Base-by-base conservation (phyloP, 2,329 filamentous ascomycete species). In the Aspergillus bombycis region DNA sequence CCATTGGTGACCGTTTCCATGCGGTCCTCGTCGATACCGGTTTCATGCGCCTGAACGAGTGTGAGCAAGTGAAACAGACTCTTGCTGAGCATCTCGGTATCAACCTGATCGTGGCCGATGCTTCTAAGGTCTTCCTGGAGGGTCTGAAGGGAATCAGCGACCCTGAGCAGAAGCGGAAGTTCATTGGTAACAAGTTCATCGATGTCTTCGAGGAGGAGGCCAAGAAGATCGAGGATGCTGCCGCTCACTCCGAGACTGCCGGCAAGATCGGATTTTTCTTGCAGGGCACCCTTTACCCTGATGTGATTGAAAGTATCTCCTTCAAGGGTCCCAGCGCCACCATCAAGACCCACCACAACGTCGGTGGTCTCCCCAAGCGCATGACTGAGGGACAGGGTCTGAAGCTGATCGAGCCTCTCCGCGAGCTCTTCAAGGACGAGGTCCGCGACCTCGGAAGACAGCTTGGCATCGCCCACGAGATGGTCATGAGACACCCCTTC, bases 161-260 rank as follows among this genome's bases (percentile, higher is more conserved):
- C 62, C 94, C 94, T 0, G 94, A 98, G 80, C 86, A 86, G 75
- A 97, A 97, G 85, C 86, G 94, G 61, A 97, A 96, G 81, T 89
- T 97, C 71, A 97, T 97, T 65, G 94, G 93, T 61, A 86, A 84
- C 66, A 91, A 86, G 26, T 91, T 93, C 77, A 93, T 93, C 68
- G 90, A 93, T 70, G 81, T 96, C 32, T 97, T 97, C 78, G 90
- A 97, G 77, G 83, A 89, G 63, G 89, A 93, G 75, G 93, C 91
- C 30, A 85, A 86, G 71, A 84, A 87, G 70, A 94, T 96, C 55
- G 91, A 93, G 67, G 86, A 86, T 61, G 88, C 84, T 32, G 91
- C 91, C 0, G 86, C 88, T 66, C 83, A 89, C 73, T 55, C 52
- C 19, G 52, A 55, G n/a, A 89, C 89, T 0, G 78, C 84, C 1